These are phyloP conservation scores for Verticillium zaregamsianum DNA, from an alignment of 2,329 filamentous ascomycete genomes.

Conservation along the genomic window DNA sequence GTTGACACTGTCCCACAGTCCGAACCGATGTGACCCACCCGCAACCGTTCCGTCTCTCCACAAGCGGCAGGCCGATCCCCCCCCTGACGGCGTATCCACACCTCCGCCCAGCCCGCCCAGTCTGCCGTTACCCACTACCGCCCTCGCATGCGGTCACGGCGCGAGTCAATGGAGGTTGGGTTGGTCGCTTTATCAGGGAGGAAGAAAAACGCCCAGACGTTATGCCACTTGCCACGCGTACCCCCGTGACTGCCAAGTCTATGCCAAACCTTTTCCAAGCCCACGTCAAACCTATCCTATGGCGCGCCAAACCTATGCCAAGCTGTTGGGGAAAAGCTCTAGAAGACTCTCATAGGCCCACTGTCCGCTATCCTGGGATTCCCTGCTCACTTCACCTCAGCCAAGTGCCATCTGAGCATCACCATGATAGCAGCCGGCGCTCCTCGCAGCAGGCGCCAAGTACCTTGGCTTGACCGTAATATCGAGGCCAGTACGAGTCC, in stretches of 20 bases:
- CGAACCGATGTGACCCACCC: not conserved
- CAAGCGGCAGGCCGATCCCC: not conserved
- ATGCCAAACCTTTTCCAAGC: not conserved
- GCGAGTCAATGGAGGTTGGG: not conserved
- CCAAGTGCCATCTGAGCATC: not conserved
- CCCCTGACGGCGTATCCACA: not conserved
- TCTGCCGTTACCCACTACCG: not conserved
- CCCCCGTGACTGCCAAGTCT: not conserved
- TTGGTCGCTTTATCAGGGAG: not conserved
- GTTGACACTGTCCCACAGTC: too few species aligned
- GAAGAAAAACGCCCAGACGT: not conserved
- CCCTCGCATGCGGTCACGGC: not conserved
- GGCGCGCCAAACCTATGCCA: not conserved
- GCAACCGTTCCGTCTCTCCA: not conserved
- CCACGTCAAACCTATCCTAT: not conserved
- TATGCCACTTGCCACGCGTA: not conserved
- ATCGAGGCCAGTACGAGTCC: not conserved
- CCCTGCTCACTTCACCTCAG: not conserved
- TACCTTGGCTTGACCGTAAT: not conserved
- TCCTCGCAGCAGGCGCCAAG: not conserved
- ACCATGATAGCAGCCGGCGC: not conserved
- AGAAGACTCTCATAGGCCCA: conserved; percentile 1
- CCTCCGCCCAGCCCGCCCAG: not conserved
- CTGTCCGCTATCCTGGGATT: not conserved
- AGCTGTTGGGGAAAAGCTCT: not conserved